These are phyloP conservation scores for Aspergillus fumigatus DNA, from an alignment of 2,329 filamentous ascomycete genomes.

Conservation along the genomic window DNA sequence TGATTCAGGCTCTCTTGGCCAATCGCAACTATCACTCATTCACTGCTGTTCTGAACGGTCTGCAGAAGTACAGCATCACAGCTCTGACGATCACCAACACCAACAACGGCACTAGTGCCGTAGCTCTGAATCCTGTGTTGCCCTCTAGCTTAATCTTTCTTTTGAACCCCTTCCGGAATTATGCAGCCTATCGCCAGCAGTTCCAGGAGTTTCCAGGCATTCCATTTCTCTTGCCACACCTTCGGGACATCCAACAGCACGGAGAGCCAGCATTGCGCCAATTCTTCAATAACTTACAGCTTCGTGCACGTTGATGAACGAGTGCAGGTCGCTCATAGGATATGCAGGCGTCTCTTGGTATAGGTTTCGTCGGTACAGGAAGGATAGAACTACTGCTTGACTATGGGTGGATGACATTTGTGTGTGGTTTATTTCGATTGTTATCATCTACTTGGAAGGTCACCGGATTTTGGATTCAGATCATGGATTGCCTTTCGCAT, in stretches of 20 bases:
- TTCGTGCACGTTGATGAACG: constrained; percentile 17
- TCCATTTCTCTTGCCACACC: constrained; percentile 37
- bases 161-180: constrained; percentile 30
- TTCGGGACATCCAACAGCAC: constrained; percentile 28
- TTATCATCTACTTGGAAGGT: not conserved
- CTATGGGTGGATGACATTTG: not conserved
- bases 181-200: constrained; percentile 30
- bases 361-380: not conserved
- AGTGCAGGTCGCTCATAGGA: constrained; percentile 7
- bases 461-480: not conserved
- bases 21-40: constrained; percentile 35
- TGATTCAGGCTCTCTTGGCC: constrained; percentile 24
- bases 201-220: constrained; percentile 31
- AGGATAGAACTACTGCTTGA: not conserved
- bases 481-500: not conserved
- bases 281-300: constrained; percentile 24
- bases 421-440: not conserved
- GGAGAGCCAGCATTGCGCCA: constrained; percentile 25
- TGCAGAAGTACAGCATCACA: constrained; percentile 30
- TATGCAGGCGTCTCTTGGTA: not conserved
- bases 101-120: constrained; percentile 10
- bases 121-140: constrained; percentile 21
- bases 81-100: constrained; percentile 16
- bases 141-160: constrained; percentile 23
- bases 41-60: constrained; percentile 33